Evolutionary conservation across 768 basidiomycete genomes (phyloP).

Genomic region (Tephrocybe sp.): DNA sequence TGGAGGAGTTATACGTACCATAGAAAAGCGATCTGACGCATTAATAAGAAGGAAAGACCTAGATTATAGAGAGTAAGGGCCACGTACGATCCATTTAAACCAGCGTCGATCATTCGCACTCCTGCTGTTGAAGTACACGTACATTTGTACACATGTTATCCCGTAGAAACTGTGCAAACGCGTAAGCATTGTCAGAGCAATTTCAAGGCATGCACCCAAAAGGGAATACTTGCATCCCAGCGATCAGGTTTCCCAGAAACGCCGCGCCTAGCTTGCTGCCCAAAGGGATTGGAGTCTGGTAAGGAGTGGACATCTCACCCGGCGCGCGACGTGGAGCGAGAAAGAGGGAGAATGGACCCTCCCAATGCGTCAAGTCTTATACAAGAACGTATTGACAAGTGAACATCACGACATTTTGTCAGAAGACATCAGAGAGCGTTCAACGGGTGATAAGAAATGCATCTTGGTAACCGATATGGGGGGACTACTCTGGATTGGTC

Average conservation of each 20-base stretch:
- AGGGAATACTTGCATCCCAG: slow-evolving; percentile 4
- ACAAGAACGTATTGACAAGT: neutral
- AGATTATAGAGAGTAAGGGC: neutral
- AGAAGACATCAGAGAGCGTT: neutral
- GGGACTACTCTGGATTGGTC: no score
- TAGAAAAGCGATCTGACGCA: slow-evolving; percentile 4
- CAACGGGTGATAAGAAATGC: neutral
- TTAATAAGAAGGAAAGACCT: neutral
- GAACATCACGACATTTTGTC: neutral
- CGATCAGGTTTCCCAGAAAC: slow-evolving; percentile 37
- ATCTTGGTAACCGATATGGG: neutral
- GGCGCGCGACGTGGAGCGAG: slow-evolving; percentile 1
- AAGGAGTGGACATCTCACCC: neutral
- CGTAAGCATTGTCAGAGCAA: no score
- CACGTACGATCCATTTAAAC: slow-evolving; percentile 9
- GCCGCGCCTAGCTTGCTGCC: slow-evolving; percentile 45
- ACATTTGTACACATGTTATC: slow-evolving; percentile 10
- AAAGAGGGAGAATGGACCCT: neutral
- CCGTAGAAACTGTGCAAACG: slow-evolving; percentile 12
- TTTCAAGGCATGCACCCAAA: no score
- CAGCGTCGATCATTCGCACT: slow-evolving; percentile 2
- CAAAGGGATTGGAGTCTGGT: slow-evolving; percentile 18
- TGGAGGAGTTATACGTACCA: neutral
- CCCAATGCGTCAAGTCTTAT: neutral
- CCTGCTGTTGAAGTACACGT: slow-evolving; percentile 6